Evolutionary conservation across 768 basidiomycete genomes (phyloP).

Genomic region (Brasilioporus rufonigricans): DNA sequence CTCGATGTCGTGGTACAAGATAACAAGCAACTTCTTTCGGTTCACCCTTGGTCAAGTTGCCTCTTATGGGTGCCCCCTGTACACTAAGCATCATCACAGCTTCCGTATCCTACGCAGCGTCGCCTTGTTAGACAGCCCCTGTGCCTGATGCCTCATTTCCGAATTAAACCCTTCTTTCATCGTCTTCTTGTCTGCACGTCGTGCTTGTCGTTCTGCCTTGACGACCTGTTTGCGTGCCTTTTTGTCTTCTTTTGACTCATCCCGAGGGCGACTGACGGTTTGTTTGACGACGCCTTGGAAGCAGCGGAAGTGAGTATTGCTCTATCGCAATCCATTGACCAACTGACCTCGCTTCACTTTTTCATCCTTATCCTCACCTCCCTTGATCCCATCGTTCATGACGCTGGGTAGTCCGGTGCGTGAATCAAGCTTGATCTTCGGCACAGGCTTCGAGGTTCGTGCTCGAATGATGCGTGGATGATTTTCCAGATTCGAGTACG

Average conservation of each 20-base stretch:
- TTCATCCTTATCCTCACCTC: slow-evolving; percentile 22
- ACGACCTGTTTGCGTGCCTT: slow-evolving; percentile 67
- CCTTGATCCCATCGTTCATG: slow-evolving; percentile 20
- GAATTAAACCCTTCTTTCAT: slow-evolving; percentile 60
- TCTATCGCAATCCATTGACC: background rate
- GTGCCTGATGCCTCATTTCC: slow-evolving; percentile 62
- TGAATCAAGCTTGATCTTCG: slow-evolving; percentile 70
- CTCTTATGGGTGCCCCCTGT: slow-evolving; percentile 11
- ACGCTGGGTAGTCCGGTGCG: slow-evolving; percentile 75
- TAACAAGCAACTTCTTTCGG: slow-evolving; percentile 5
- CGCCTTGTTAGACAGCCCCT: slow-evolving; percentile 44
- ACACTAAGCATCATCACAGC: slow-evolving; percentile 9
- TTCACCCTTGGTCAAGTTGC: slow-evolving; percentile 2
- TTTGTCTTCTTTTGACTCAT: slow-evolving; percentile 76
- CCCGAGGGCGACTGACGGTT: slow-evolving; percentile 67
- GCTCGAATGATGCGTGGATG: slow-evolving; percentile 87
- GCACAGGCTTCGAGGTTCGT: slow-evolving; percentile 48
- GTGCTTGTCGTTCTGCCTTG: slow-evolving; percentile 61
- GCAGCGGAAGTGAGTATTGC: slow-evolving; percentile 1
- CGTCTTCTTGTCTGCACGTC: slow-evolving; percentile 66
- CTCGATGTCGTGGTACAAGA: background rate
- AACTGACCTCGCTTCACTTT: slow-evolving; percentile 26
- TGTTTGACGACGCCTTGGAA: slow-evolving; percentile 23
- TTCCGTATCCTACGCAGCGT: slow-evolving; percentile 23
- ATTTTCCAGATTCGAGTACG: slow-evolving; percentile 96